Evolutionary conservation across 306 rosid genomes (phyloP), one percentile per base, ranked within the genome.

Genomic region (Bauhinia variegata): DNA sequence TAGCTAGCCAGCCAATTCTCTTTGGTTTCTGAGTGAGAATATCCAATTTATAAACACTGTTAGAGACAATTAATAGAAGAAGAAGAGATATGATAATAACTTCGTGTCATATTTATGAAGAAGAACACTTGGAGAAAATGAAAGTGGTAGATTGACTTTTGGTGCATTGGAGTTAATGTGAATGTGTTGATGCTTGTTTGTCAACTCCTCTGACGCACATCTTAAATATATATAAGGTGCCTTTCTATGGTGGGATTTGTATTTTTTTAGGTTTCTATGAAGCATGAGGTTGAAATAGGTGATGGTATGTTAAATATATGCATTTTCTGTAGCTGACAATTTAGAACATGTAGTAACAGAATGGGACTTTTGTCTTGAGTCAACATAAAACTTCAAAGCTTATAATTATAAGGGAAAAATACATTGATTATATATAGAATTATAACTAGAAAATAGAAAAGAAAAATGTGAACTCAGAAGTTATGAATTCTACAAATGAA

Each of bases 321-420:
- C 42, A 63, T 43, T n/a, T n/a, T n/a, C n/a, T 9, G 23, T 28
- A 59, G 70, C 73, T 64, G 83, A 60, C 66, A 7, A 67, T 61
- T 54, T 72, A 38, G 82, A 78, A 19, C 54, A 54, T 17, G 46
- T 2, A 41, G 34, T 41, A 5, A 16, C 12, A 67, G 47, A 39
- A 52, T 65, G 33, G 6, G 16, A 62, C 16, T n/a, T 72, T 72
- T 46, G 42, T 36, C 53, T 41, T 42, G 13, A 4, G 23, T 33
- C 50, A 70, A 28, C 5, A 17, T 30, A 54, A 23, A 50, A 50
- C 32, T 18, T 19, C 55, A 50, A 16, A 17, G 1, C 6, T 11
- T 41, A 11, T 9, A 41, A 10, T 11, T 41, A 11, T 9, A 41
- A 10, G 47, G 7, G 1, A 23, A 23, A 23, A 23, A 23, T 1